phyloP scores from a whole-genome alignment of 2,329 filamentous ascomycete genomes.

The Penicillium sclerotigenum region DNA sequence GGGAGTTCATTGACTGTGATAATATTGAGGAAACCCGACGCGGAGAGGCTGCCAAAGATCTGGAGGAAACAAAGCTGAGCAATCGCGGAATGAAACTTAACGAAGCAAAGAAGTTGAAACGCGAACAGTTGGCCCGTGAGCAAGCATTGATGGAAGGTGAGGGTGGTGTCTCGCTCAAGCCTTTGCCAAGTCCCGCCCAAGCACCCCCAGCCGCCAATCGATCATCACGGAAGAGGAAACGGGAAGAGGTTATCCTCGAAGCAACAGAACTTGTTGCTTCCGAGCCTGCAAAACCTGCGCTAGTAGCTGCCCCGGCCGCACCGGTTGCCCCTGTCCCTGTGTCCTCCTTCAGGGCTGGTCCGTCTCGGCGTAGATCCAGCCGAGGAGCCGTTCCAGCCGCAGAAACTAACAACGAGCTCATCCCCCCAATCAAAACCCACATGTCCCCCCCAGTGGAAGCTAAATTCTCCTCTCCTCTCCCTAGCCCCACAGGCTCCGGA shows the following conservation, averaged over 20 bases:
- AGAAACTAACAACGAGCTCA: constrained; percentile 35
- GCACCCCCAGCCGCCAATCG: constrained; percentile 21
- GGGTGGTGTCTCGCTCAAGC: background rate
- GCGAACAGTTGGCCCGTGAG: constrained; percentile 49
- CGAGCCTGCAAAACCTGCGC: background rate
- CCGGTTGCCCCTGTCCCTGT: background rate
- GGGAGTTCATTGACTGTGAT: constrained; percentile 58
- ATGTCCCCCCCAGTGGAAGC: constrained; percentile 19
- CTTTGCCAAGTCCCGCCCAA: constrained; percentile 15
- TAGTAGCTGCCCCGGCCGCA: constrained; percentile 2
- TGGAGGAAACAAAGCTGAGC: constrained; percentile 51
- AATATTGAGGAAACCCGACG: constrained; percentile 41
- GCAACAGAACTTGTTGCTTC: background rate
- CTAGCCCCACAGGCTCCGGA: constrained; percentile 26
- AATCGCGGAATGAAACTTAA: constrained; percentile 61
- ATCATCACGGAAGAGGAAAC: constrained; percentile 52
- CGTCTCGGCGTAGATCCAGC: constrained; percentile 36
- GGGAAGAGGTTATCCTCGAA: constrained; percentile 46
- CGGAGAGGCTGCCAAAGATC: constrained; percentile 41
- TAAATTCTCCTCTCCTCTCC: constrained; percentile 21
- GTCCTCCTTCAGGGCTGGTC: constrained; percentile 18
- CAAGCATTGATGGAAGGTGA: constrained; percentile 12
- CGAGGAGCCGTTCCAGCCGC: constrained; percentile 39
- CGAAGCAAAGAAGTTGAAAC: constrained; percentile 61
- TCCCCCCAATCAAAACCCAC: constrained; percentile 14